These are phyloP conservation scores for Neonothopanus nambi DNA, from an alignment of 1,284 basidiomycete species.

Conservation along the genomic window DNA sequence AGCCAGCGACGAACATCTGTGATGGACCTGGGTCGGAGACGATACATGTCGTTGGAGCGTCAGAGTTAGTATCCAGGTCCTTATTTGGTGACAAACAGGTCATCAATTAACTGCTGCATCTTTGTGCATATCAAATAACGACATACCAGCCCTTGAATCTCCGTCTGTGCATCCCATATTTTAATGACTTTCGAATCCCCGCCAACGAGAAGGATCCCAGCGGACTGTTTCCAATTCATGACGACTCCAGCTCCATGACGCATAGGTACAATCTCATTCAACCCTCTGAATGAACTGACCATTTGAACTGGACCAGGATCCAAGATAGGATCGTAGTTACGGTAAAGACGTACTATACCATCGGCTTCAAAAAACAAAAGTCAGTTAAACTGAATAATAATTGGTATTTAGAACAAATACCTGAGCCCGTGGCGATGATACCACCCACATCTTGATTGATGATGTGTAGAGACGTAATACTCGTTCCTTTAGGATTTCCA, in stretches of 20 bases:
- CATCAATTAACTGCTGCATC: constrained; percentile 8
- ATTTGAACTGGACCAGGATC: constrained; percentile 75
- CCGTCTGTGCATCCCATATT: constrained; percentile 95
- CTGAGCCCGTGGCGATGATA: constrained; percentile 85
- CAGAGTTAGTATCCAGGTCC: constrained; percentile 89
- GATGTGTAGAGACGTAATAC: constrained; percentile 88
- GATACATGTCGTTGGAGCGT: constrained; percentile 88
- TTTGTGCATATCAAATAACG: neutral
- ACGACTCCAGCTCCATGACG: constrained; percentile 83
- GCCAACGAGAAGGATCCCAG: constrained; percentile 84
- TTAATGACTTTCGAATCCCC: constrained; percentile 91
- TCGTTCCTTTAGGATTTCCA: constrained; percentile 80
- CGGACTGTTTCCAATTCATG: constrained; percentile 92
- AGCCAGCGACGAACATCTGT: constrained; percentile 87
- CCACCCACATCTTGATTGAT: constrained; percentile 97
- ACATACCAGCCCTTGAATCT: constrained; percentile 77
- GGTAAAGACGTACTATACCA: constrained; percentile 88
- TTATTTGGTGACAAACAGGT: constrained; percentile 31
- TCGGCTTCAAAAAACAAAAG: constrained; percentile 58
- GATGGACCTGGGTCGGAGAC: constrained; percentile 78
- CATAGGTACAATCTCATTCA: constrained; percentile 76
- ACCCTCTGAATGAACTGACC: constrained; percentile 90
- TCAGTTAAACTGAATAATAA: neutral
- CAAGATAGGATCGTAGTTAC: constrained; percentile 79
- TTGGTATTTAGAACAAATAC: constrained; percentile 44